These are phyloP conservation scores for Scutellaria minor DNA, from an alignment of 257 asterid genomes.

Conservation along the genomic window DNA sequence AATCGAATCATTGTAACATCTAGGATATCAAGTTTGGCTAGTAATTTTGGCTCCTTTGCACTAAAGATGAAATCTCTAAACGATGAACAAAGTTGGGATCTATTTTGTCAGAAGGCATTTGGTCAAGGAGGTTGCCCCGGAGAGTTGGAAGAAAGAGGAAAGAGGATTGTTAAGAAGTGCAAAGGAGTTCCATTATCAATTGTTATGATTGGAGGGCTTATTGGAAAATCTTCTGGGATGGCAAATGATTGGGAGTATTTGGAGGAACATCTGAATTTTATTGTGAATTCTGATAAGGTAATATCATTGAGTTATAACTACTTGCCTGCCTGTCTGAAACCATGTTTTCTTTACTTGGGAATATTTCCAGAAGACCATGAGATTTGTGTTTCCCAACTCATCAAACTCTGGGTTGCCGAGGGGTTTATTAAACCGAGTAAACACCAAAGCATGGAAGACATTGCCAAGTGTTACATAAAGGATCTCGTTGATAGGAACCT, in stretches of 20 bases:
- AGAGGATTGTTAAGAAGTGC: slow-evolving; percentile 1
- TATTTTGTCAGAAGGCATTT: slow-evolving; percentile 18
- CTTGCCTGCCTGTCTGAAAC: slow-evolving; percentile 18
- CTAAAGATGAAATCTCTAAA: background rate
- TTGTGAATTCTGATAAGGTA: background rate
- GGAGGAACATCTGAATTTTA: background rate
- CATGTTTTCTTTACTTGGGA: slow-evolving; percentile 26
- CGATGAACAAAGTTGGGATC: background rate
- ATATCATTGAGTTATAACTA: slow-evolving; percentile 6
- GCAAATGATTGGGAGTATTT: slow-evolving; percentile 7
- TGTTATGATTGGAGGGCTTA: slow-evolving; percentile 20
- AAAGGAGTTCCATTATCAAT: slow-evolving; percentile 10
- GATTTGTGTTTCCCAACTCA: slow-evolving; percentile 18
- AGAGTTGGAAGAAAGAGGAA: background rate
- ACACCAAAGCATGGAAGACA: background rate
- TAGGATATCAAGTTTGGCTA: background rate
- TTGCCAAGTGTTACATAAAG: slow-evolving; percentile 9
- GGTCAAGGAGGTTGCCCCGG: background rate
- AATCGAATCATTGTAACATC: slow-evolving; percentile 15
- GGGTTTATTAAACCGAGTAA: slow-evolving; percentile 20
- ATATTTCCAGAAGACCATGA: slow-evolving; percentile 21
- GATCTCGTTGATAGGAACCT: slow-evolving; percentile 22
- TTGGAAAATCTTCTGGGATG: background rate
- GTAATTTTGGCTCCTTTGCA: background rate
- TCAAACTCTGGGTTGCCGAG: slow-evolving; percentile 26